Conservation (phyloP, 768 basidiomycete species). For the Mycena haematopus region DNA sequence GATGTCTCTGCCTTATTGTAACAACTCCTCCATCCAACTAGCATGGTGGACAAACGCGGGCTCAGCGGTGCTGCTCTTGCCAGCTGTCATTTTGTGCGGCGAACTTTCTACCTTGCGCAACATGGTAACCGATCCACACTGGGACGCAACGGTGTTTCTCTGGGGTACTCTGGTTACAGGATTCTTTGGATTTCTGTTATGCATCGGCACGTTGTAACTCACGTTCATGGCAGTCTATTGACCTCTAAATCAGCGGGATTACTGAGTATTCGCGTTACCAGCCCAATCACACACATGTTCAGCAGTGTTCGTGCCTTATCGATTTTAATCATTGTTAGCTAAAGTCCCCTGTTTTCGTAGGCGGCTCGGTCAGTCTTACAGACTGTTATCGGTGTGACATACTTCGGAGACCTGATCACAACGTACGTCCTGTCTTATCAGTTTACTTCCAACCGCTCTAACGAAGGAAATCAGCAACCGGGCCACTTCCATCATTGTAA, state of each 20-base stretch:
- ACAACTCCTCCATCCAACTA: constrained; percentile 74
- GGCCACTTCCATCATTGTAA: constrained; percentile 67
- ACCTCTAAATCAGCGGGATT: constrained; percentile 51
- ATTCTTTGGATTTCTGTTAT: constrained; percentile 81
- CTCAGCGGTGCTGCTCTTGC: constrained; percentile 67
- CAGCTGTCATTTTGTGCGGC: constrained; percentile 63
- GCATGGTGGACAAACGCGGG: constrained; percentile 83
- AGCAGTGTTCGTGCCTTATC: constrained; percentile 61
- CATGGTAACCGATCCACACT: constrained; percentile 46
- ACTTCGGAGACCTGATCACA: constrained; percentile 78
- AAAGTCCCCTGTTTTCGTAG: constrained; percentile 41
- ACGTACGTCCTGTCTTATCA: constrained; percentile 57
- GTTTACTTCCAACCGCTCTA: constrained; percentile 1
- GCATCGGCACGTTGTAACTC: constrained; percentile 48
- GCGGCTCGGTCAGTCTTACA: constrained; percentile 86
- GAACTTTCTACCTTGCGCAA: constrained; percentile 52
- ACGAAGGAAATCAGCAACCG: constrained; percentile 56
- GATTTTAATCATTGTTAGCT: constrained; percentile 18
- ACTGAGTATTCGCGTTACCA: constrained; percentile 82
- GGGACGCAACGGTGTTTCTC: constrained; percentile 61
- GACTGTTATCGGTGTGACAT: constrained; percentile 77
- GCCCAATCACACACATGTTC: constrained; percentile 88
- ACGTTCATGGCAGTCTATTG: background rate
- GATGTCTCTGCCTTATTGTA: constrained; percentile 66
- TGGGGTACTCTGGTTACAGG: constrained; percentile 76